phyloP scores from a whole-genome alignment of 2,329 filamentous ascomycete genomes.

The Emericellopsis cladophorae region DNA sequence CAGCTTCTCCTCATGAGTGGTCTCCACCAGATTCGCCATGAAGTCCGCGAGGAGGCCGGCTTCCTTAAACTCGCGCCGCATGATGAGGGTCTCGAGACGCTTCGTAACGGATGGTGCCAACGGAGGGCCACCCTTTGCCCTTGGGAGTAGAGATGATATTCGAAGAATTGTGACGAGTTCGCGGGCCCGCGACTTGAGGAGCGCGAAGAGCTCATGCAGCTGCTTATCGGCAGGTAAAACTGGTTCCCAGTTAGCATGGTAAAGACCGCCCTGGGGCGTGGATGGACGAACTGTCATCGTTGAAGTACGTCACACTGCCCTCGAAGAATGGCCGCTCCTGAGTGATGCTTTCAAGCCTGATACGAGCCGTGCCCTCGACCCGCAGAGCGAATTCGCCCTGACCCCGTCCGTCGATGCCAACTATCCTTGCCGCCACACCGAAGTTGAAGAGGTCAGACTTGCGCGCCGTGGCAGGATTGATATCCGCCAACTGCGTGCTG shows the following conservation, averaged over 20 bases:
- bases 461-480: constrained; percentile 46
- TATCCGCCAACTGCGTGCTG: constrained; percentile 25
- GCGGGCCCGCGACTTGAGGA: constrained; percentile 72
- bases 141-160: constrained; percentile 71
- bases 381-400: constrained; percentile 69
- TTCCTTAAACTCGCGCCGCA: constrained; percentile 67
- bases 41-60: constrained; percentile 86
- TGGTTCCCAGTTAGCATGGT: constrained; percentile 5
- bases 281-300: constrained; percentile 48
- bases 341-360: constrained; percentile 51
- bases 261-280: neutral
- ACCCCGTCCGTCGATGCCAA: constrained; percentile 63
- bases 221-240: constrained; percentile 37
- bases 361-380: constrained; percentile 72
- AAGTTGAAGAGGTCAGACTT: constrained; percentile 70
- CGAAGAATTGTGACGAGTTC: constrained; percentile 78
- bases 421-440: constrained; percentile 70
- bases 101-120: constrained; percentile 78
- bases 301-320: constrained; percentile 59
- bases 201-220: constrained; percentile 58
- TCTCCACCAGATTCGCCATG: constrained; percentile 87
- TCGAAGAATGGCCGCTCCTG: constrained; percentile 81
- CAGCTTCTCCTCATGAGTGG: constrained; percentile 82
- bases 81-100: constrained; percentile 77
- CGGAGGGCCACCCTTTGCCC: constrained; percentile 47